Percentiles rank a stretch among this genome's conserved stretches.
These are phyloP conservation scores for Monosporascus cannonballus DNA, from an alignment of 2,329 filamentous ascomycete species.

Conservation along the genomic window DNA sequence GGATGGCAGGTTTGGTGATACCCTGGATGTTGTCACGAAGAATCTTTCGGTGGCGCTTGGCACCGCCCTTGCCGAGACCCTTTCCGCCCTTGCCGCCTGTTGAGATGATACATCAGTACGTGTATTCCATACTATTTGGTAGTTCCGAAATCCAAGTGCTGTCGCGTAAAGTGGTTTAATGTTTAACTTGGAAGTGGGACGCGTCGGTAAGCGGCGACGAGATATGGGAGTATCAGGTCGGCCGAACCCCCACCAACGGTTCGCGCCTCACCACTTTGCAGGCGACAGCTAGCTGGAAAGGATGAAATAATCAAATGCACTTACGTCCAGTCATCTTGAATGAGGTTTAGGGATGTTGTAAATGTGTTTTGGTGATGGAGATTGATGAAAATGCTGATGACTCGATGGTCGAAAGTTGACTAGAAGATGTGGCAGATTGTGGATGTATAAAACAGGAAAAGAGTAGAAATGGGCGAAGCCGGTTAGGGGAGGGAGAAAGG, in stretches of 20 bases:
- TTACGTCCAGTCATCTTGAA: conserved; percentile 69
- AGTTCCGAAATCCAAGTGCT: conserved; percentile 2
- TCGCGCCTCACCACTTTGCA: not conserved
- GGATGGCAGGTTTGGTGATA: conserved; percentile 97
- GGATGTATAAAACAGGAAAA: conserved; percentile 22
- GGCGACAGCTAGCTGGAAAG: conserved; percentile 10
- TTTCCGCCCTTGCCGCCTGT: conserved; percentile 92
- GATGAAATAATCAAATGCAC: conserved; percentile 30
- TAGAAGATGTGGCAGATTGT: conserved; percentile 19
- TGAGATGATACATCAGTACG: conserved; percentile 38
- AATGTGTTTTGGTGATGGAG: conserved; percentile 23
- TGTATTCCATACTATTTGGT: not conserved
- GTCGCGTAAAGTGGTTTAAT: conserved; percentile 1
- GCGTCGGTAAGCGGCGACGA: conserved; percentile 16
- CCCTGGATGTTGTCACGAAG: conserved; percentile 99
- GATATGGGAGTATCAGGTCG: conserved; percentile 7
- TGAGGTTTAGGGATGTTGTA: conserved; percentile 21
- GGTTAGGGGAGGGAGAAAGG: conserved; percentile 9
- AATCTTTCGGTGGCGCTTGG: conserved; percentile 99
- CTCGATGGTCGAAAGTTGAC: conserved; percentile 21
- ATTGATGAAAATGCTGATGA: conserved; percentile 18
- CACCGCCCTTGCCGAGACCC: conserved; percentile 95
- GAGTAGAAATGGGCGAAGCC: conserved; percentile 10
- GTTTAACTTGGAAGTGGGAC: conserved; percentile 18
- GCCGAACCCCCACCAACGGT: conserved; percentile 18